Base-by-base conservation (phyloP, 371 early-diverging fungal species). In the Zychaea mexicana region DNA sequence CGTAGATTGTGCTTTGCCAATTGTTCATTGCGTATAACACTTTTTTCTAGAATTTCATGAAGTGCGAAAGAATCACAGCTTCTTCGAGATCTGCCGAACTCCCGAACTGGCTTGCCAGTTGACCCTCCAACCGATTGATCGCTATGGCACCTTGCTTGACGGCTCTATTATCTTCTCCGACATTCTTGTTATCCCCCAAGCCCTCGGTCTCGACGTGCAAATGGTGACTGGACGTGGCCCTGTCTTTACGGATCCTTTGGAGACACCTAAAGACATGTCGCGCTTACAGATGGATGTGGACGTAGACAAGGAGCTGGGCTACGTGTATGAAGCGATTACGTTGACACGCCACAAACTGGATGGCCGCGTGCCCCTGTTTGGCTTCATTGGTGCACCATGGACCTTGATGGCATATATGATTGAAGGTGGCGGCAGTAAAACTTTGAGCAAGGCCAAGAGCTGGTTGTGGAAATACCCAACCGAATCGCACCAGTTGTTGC, bases 381-480 rank as follows among this genome's bases (percentile, higher is more conserved):
- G 99, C 6, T 98, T 98, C 67, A 87, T 86, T 32, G 99, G 99
- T 22, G 97, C 97, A 1, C 99, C 99, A 8, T 98, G 98, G 98
- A 98, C 99, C 21, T 83, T 98, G 57, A 93, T 97, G 94, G 94
- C 96, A 3, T 98, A 98, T 70, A 96, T 97, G 97, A 91, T 98
- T 68, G 98, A 97, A 77, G 97, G 98, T n/a, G 96, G 96, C 49
- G 96, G 97, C 36, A 93, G 94, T 74, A 96, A 94, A 75, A 95
- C 91, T 0, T 79, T 96, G 58, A 79, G 88, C 39, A 92, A 92
- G 73, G 94, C 96, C 46, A 97, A 96, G 79, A 73, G 86, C 17
- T 98, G 94, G 94, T 80, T 98, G 52, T 93, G 87, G 81, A 82
- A 84, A 65, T 81, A 96, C 74, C 91, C 93, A n/a, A 84, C 90